A percentile compares a stretch with the other conserved stretches of the same genome.
Evolutionary conservation across 2,329 filamentous ascomycete genomes (phyloP).

Genomic region (Diaporthe velutina): DNA sequence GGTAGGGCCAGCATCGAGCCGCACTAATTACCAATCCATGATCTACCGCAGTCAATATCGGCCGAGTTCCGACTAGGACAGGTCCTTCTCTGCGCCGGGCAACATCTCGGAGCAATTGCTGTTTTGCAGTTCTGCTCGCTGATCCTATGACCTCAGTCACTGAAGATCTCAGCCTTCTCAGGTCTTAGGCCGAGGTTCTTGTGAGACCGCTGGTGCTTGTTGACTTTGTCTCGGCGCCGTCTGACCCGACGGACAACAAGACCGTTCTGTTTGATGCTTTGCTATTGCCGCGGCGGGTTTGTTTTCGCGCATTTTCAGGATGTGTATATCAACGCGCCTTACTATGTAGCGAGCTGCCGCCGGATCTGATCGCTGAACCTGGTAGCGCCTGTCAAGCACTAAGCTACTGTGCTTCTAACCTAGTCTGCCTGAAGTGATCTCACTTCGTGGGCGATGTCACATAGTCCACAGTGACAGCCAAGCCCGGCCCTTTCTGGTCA

Average conservation of each 20-base stretch:
- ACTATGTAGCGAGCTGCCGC: neutral
- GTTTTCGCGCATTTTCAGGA: neutral
- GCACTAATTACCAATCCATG: constrained; percentile 30
- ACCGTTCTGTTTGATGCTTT: neutral
- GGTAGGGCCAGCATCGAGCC: constrained; percentile 12
- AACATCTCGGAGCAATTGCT: constrained; percentile 24
- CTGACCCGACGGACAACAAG: constrained; percentile 15
- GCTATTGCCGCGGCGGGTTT: constrained; percentile 7
- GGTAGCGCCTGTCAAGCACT: constrained; percentile 22
- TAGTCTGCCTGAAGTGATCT: constrained; percentile 12
- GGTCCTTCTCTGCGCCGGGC: constrained; percentile 2
- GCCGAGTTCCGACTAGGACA: constrained; percentile 31
- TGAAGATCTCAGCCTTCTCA: constrained; percentile 13
- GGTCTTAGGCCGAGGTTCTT: constrained; percentile 4
- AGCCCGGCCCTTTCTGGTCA: constrained; percentile 11
- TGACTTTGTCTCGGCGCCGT: constrained; percentile 18
- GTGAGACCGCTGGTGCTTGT: neutral
- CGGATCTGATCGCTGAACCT: constrained; percentile 7
- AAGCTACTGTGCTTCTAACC: constrained; percentile 16
- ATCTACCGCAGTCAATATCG: constrained; percentile 19
- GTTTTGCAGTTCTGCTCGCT: constrained; percentile 26
- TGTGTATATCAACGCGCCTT: constrained; percentile 3
- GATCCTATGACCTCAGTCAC: constrained; percentile 27
- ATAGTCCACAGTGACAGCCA: neutral
- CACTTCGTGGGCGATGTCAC: constrained; percentile 17